Evolutionary conservation across 371 early-diverging fungal species (phyloP), one percentile per base, ranked within the genome.

Genomic region (Mucor racemosus): DNA sequence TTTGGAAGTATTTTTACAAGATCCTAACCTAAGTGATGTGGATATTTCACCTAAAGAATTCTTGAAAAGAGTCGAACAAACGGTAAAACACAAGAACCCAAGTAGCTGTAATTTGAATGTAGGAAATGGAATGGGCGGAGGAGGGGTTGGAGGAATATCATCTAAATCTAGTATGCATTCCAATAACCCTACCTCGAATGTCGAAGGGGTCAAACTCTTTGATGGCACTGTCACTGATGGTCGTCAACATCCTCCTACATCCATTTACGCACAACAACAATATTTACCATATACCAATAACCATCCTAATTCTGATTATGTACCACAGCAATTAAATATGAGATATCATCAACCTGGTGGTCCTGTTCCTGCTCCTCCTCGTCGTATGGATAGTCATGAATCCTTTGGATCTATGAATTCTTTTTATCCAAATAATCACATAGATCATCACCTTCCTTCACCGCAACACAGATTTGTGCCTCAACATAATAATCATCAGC

Each of bases 1-100:
- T 72, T 50, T 80, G 35, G 80, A 78, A 60, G 64, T 63, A 3
- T 80, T 80, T 48, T 69, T 83, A 41, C 70, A 83, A 54, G 83
- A 83, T 60, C 78, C 76, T 10, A 76, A 65, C 14, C 53, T 78
- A 34, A 74, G 69, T 35, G 81, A 76, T 34, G 64, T 70, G 7
- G 82, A 81, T 31, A 69, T 83, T 7, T 75, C 80, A 4, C 76
- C 78, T n/a, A 80, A 77, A 50, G 80, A 80, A 35, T 78, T 83
- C 54, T 60, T 80, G 41, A 78, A 77, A 50, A 72, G 76, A 41
- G 74, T 83, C 14, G 83, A 83, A 54, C 74, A 74, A 56, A 66
- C 78, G 11, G 80, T 78, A 39, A 78, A 71, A 36, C 71, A 71
- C 38, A 76, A 72, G 62, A 46, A 64, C 10, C 46, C 46, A 35